These are phyloP conservation scores for Vitis amurensis DNA, from an alignment of 164 flowering plant species.

Conservation along the genomic window DNA sequence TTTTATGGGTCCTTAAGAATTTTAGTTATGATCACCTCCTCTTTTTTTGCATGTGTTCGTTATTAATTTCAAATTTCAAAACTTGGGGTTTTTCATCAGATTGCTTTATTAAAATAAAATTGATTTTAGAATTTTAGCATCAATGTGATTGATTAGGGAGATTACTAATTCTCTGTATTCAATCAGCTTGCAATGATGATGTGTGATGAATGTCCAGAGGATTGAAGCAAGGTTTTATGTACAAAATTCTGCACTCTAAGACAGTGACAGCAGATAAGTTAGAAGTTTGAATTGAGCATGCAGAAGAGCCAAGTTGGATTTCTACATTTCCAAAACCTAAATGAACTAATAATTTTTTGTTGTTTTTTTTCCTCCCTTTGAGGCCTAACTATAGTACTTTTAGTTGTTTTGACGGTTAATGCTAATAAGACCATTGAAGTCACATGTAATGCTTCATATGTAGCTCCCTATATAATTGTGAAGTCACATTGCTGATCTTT, in stretches of 20 bases:
- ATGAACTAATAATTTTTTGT: conserved; percentile 2
- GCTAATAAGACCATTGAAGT: neutral
- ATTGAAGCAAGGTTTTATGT: conserved; percentile 28
- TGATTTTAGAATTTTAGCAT: neutral
- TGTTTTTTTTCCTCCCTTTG: neutral
- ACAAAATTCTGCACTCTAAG: conserved; percentile 28
- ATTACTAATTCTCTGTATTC: conserved; percentile 35
- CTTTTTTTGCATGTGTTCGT: neutral
- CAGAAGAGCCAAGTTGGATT: conserved; percentile 24
- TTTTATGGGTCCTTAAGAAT: neutral
- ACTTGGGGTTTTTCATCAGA: neutral
- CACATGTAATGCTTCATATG: no score
- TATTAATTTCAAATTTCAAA: neutral
- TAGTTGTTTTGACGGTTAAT: neutral
- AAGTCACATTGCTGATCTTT: no score
- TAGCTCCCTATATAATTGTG: no score
- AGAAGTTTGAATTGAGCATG: conserved; percentile 32
- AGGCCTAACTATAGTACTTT: neutral
- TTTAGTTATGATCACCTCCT: neutral
- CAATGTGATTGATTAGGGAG: conserved; percentile 8
- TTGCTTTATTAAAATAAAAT: neutral
- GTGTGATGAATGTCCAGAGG: conserved; percentile 52
- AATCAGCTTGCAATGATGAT: conserved; percentile 65
- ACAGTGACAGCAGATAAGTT: conserved; percentile 26
- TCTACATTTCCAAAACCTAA: conserved; percentile 20